These are phyloP conservation scores for Tetracladium maxilliforme DNA, from an alignment of 2,329 filamentous ascomycete genomes.

Conservation along the genomic window DNA sequence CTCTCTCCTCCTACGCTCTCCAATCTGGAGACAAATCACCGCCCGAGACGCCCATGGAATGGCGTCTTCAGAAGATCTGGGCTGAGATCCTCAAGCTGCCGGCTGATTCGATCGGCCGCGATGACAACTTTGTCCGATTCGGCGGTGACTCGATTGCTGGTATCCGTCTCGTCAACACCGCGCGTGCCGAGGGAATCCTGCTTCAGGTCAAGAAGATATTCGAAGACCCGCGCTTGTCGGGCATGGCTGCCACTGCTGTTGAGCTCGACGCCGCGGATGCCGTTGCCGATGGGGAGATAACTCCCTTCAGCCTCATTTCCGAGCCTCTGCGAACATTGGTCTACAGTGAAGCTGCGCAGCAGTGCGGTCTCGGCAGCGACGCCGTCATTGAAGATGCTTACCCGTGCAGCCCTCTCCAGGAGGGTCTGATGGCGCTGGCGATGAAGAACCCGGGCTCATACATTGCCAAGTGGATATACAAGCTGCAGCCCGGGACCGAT, in stretches of 20 bases:
- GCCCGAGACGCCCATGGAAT: conserved; percentile 1
- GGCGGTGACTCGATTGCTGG: conserved; percentile 19
- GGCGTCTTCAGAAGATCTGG: conserved; percentile 2
- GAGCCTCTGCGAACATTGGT: too few species aligned
- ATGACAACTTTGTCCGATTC: conserved; percentile 8
- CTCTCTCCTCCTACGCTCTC: conserved; percentile 10
- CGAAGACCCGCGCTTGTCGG: too few species aligned
- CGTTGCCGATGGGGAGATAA: too few species aligned
- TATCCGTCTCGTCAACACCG: conserved; percentile 27
- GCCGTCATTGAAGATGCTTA: conserved; percentile 22
- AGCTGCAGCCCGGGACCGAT: too few species aligned
- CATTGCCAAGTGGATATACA: too few species aligned
- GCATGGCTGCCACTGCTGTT: too few species aligned
- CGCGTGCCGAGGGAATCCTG: conserved; percentile 6
- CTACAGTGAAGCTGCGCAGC: too few species aligned
- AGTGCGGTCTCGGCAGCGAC: too few species aligned
- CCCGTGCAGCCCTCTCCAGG: conserved; percentile 21
- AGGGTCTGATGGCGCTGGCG: conserved; percentile 19
- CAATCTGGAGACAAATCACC: neutral
- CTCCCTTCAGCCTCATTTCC: too few species aligned
- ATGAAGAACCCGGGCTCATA: conserved; percentile 19
- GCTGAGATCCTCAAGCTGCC: conserved; percentile 1
- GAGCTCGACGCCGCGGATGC: too few species aligned
- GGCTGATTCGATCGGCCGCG: conserved; percentile 9
- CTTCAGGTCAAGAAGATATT: too few species aligned